A percentile compares a stretch with the other conserved stretches of the same genome.
These are phyloP conservation scores for Pistacia atlantica DNA, from an alignment of 345 rosid genomes.

Conservation along the genomic window DNA sequence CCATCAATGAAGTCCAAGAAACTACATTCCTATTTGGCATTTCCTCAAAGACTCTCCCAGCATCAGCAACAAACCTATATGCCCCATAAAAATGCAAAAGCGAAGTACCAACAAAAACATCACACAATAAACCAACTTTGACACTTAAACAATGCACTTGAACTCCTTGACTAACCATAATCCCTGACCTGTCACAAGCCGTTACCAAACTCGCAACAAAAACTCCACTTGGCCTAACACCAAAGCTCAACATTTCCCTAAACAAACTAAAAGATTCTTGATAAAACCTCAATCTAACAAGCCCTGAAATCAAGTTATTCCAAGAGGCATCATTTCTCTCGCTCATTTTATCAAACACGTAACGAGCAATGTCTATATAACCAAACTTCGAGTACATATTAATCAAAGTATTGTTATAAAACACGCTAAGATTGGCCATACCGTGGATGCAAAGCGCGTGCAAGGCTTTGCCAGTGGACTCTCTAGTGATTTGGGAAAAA, in stretches of 20 bases:
- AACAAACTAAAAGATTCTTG: slow-evolving; percentile 49
- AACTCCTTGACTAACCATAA: slow-evolving; percentile 62
- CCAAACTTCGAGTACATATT: no score
- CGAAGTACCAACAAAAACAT: slow-evolving; percentile 81
- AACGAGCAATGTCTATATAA: no score
- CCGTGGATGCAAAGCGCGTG: slow-evolving; percentile 77
- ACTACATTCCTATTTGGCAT: slow-evolving; percentile 80
- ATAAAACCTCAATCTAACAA: slow-evolving; percentile 56
- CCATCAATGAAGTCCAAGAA: slow-evolving; percentile 95
- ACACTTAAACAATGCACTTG: slow-evolving; percentile 66
- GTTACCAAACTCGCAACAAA: slow-evolving; percentile 71
- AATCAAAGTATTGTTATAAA: no score
- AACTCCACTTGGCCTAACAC: slow-evolving; percentile 58
- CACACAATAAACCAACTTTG: slow-evolving; percentile 58
- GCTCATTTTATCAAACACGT: slow-evolving; percentile 71
- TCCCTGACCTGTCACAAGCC: slow-evolving; percentile 69
- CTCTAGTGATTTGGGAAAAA: slow-evolving; percentile 67
- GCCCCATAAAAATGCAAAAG: slow-evolving; percentile 78
- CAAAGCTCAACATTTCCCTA: slow-evolving; percentile 39
- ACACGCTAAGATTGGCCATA: no score
- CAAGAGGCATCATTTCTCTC: slow-evolving; percentile 75
- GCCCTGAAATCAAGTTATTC: slow-evolving; percentile 80
- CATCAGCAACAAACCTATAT: slow-evolving; percentile 46
- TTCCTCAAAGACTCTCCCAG: slow-evolving; percentile 74
- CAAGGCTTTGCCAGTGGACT: slow-evolving; percentile 58